A percentile compares a stretch with the other conserved stretches of the same genome.
Conservation (phyloP, 2,329 filamentous ascomycete genomes). For the Gaeumannomyces sp. region DNA sequence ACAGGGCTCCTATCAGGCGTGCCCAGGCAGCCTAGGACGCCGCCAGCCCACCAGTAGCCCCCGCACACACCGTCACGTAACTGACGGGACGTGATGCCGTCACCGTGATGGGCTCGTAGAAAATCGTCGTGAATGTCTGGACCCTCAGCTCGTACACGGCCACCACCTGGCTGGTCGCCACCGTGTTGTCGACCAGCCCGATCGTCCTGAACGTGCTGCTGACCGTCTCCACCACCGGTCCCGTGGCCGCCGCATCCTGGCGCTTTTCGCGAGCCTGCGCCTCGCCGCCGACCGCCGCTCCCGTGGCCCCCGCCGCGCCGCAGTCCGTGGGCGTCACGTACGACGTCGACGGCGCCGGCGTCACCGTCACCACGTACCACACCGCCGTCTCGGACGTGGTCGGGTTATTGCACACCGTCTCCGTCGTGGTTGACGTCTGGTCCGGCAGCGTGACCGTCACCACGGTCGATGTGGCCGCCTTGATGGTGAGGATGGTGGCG, state of each 20-base stretch:
- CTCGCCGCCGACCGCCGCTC: background rate
- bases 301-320: background rate
- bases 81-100: background rate
- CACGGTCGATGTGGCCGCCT: slow-evolving; percentile 3
- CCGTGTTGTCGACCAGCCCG: slow-evolving; percentile 4
- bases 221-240: background rate
- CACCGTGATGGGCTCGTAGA: background rate
- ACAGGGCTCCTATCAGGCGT: too few relatives aligned
- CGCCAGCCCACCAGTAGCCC: too few relatives aligned
- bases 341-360: background rate
- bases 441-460: background rate
- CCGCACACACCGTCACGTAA: background rate
- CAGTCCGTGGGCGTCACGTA: background rate
- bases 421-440: slow-evolving; percentile 2
- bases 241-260: background rate
- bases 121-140: slow-evolving; percentile 4
- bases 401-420: slow-evolving; percentile 7
- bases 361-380: slow-evolving; percentile 6
- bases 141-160: slow-evolving; percentile 1
- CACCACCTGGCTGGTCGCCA: slow-evolving; percentile 7
- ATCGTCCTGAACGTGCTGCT: background rate
- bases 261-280: background rate
- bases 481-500: slow-evolving; percentile 3
- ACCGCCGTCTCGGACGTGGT: background rate
- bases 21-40: background rate